Evolutionary conservation across 495 filamentous ascomycete genomes (phyloP), one percentile per base, ranked within the genome.

Genomic region (Viridothelium virens): DNA sequence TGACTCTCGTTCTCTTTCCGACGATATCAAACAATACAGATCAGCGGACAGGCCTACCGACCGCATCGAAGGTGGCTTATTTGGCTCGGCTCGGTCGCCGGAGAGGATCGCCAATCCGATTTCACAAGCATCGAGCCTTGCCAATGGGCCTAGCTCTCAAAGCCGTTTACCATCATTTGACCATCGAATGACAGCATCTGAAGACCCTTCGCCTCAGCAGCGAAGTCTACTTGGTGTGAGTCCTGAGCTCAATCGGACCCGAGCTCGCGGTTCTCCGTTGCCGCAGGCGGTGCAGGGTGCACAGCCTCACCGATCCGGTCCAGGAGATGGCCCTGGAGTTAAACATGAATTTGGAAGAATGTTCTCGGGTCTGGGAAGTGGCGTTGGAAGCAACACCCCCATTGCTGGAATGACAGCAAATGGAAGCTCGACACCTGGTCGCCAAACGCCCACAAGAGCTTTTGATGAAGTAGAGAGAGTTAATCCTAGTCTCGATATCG

Each of bases 271-370:
- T 18, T 96, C 92, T 33, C 92, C 92, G 0, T 79, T 96, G 16
- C 92, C 92, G 5, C 92, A 96, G 76, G 91, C 92, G 10, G 92
- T 96, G 2, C 92, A 96, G 72, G 92, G 92, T 18, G 92, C 91
- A 5, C 91, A 95, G 77, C 88, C 86, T 38, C 88, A 90, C 68
- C 82, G 86, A 41, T 81, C 87, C 41, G 88, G 88, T 14, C 88
- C 90, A 2, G 85, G 85, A 33, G 91, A 95, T 70, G 91, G 94
- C 69, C 87, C 91, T 0, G 85, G 86, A 10, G 92, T 96, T 71
- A 96, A 96, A 80, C 92, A 86, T 73, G 92, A 96, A 71, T 89
- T 96, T 73, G 91, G 91, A 9, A 85, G 90, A 38, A 93, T 96
- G 79, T 96, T 96, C 77, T 89, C 89, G 2, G 92, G 92, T 25